phyloP scores from a whole-genome alignment of 805 yeast genomes.

The Brettanomyces naardenensis region DNA sequence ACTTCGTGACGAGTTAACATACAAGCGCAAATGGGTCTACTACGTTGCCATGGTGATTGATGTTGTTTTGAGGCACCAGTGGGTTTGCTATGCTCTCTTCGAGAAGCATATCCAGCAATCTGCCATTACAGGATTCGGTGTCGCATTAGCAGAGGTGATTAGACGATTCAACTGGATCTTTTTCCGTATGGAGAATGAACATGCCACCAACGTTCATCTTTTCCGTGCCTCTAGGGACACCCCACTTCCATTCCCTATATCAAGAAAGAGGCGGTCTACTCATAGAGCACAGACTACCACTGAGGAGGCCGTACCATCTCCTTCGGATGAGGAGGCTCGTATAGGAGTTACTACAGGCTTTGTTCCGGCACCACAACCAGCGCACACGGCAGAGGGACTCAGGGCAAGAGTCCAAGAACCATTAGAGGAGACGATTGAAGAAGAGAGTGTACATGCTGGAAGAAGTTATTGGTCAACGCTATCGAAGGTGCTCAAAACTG shows the following conservation, averaged over 20 bases:
- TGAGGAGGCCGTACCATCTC: neutral
- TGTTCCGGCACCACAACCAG: constrained; percentile 3
- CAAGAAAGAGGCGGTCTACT: neutral
- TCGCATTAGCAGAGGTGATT: constrained; percentile 74
- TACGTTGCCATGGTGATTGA: constrained; percentile 70
- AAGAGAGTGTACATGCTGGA: neutral
- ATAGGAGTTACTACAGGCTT: neutral
- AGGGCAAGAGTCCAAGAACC: neutral
- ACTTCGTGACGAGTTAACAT: constrained; percentile 67
- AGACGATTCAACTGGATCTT: constrained; percentile 87
- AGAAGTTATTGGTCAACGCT: constrained; percentile 32
- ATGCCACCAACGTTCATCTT: constrained; percentile 78
- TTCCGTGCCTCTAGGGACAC: constrained; percentile 84
- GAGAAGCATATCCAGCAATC: constrained; percentile 75
- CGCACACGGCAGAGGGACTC: neutral
- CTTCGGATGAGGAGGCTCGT: constrained; percentile 1
- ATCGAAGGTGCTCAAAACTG: constrained; percentile 55
- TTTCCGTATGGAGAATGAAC: constrained; percentile 95
- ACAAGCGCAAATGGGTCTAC: constrained; percentile 50
- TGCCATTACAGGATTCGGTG: constrained; percentile 74
- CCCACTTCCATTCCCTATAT: constrained; percentile 69
- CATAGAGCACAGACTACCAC: neutral
- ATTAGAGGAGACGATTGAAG: neutral
- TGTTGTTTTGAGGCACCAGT: constrained; percentile 73
- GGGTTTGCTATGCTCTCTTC: constrained; percentile 85